Evolutionary conservation across 805 yeast genomes (phyloP).

Genomic region (Candida manassasensis): DNA sequence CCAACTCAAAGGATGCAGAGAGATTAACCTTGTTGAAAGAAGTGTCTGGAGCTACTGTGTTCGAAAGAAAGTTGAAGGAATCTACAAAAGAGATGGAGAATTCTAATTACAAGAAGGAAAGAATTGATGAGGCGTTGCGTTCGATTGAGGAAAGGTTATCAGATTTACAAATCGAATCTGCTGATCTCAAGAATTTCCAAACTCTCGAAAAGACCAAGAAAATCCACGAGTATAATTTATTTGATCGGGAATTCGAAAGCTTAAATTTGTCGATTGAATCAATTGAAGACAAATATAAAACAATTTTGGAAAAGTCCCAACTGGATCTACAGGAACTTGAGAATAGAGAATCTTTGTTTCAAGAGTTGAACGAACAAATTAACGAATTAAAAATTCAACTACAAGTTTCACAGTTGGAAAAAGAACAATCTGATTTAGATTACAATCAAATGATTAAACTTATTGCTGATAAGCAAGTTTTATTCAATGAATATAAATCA

Average conservation of each 20-base stretch:
- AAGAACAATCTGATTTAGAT: slow-evolving; percentile 47
- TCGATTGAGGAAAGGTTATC: slow-evolving; percentile 67
- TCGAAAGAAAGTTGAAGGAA: slow-evolving; percentile 75
- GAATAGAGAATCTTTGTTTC: slow-evolving; percentile 51
- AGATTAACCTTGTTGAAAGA: slow-evolving; percentile 76
- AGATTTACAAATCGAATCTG: slow-evolving; percentile 77
- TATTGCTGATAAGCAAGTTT: slow-evolving; percentile 47
- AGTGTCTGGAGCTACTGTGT: slow-evolving; percentile 92
- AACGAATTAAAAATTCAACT: slow-evolving; percentile 43
- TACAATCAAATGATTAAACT: slow-evolving; percentile 44
- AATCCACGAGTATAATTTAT: slow-evolving; percentile 66
- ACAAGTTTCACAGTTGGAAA: slow-evolving; percentile 53
- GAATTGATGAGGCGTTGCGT: slow-evolving; percentile 67
- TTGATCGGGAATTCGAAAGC: slow-evolving; percentile 69
- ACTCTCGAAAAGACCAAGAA: slow-evolving; percentile 62
- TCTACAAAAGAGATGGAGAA: slow-evolving; percentile 75
- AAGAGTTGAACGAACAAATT: slow-evolving; percentile 42
- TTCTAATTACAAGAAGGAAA: slow-evolving; percentile 62
- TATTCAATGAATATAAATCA: slow-evolving; percentile 38
- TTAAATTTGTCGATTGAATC: slow-evolving; percentile 55
- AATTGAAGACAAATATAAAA: slow-evolving; percentile 54
- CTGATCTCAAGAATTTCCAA: slow-evolving; percentile 69
- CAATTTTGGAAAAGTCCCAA: slow-evolving; percentile 48
- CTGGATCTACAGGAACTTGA: slow-evolving; percentile 52
- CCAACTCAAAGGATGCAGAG: slow-evolving; percentile 84